These are phyloP conservation scores for Pseudoturritis turrita DNA, from an alignment of 345 rosid species.

Conservation along the genomic window DNA sequence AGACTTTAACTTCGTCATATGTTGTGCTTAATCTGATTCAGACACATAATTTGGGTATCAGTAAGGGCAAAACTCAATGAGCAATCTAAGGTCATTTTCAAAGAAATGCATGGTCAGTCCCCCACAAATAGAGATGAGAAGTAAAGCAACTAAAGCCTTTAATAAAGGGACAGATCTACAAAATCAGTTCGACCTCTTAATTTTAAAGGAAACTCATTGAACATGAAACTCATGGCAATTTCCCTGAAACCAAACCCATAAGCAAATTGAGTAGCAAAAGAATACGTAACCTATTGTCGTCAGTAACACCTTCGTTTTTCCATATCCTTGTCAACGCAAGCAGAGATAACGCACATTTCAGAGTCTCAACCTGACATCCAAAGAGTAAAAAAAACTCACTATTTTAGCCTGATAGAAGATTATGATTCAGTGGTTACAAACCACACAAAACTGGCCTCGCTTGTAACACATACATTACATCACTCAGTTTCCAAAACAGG, in stretches of 20 bases:
- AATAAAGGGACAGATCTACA: neutral
- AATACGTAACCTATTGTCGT: slow-evolving; percentile 69
- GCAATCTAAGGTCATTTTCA: neutral
- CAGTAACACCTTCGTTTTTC: slow-evolving; percentile 77
- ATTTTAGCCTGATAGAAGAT: neutral
- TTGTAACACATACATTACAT: neutral
- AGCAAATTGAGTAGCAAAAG: neutral
- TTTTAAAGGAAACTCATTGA: neutral
- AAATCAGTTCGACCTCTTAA: neutral
- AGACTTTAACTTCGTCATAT: slow-evolving; percentile 78
- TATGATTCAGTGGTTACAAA: neutral
- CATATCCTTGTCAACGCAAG: slow-evolving; percentile 82
- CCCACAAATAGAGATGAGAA: neutral
- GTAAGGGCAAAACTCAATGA: neutral
- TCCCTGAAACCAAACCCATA: neutral
- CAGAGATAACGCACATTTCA: slow-evolving; percentile 83
- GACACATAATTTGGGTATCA: slow-evolving; percentile 14
- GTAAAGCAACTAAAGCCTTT: neutral
- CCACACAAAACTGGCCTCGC: neutral
- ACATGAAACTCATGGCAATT: neutral
- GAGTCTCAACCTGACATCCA: slow-evolving; percentile 73
- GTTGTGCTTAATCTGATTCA: slow-evolving; percentile 80
- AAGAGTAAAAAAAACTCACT: slow-evolving; percentile 7
- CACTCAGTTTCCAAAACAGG: neutral
- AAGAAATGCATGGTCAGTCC: neutral